Evolutionary conservation across 139 green algal species (phyloP).

Genomic region (Bryopsis sp.): DNA sequence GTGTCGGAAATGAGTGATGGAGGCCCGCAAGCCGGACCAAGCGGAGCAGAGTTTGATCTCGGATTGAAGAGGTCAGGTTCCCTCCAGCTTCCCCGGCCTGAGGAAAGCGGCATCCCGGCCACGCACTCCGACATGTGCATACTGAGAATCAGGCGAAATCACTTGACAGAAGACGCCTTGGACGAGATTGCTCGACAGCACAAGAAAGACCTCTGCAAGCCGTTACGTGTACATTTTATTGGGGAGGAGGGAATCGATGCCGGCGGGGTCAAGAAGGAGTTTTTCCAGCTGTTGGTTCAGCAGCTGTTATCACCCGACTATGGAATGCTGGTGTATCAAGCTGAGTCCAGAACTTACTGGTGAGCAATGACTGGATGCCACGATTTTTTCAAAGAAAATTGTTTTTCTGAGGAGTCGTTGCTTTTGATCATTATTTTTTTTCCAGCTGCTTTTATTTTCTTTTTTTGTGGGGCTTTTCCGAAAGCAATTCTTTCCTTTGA

Average conservation of each 20-base stretch:
- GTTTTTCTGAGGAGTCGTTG: no score
- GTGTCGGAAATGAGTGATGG: neutral
- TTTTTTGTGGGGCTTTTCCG: no score
- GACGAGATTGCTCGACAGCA: conserved; percentile 74
- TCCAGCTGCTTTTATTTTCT: no score
- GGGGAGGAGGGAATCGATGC: conserved; percentile 90
- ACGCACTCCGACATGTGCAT: conserved; percentile 87
- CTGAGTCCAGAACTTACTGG: conserved; percentile 79
- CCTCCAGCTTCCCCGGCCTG: conserved; percentile 39
- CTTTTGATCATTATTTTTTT: no score
- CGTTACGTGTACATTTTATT: conserved; percentile 91
- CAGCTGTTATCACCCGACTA: conserved; percentile 81
- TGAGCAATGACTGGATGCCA: no score
- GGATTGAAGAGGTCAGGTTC: conserved; percentile 1
- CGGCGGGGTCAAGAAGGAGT: conserved; percentile 87
- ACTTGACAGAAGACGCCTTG: conserved; percentile 80
- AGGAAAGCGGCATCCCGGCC: conserved; percentile 47
- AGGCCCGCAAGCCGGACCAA: neutral
- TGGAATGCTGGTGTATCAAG: conserved; percentile 66
- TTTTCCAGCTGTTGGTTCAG: conserved; percentile 86
- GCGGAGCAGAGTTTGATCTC: neutral
- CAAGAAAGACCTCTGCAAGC: conserved; percentile 81
- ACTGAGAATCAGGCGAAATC: conserved; percentile 68
- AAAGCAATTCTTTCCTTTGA: no score
- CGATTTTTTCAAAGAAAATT: no score